These are phyloP conservation scores for Podospora australis DNA, from an alignment of 495 filamentous ascomycete species.

Conservation along the genomic window DNA sequence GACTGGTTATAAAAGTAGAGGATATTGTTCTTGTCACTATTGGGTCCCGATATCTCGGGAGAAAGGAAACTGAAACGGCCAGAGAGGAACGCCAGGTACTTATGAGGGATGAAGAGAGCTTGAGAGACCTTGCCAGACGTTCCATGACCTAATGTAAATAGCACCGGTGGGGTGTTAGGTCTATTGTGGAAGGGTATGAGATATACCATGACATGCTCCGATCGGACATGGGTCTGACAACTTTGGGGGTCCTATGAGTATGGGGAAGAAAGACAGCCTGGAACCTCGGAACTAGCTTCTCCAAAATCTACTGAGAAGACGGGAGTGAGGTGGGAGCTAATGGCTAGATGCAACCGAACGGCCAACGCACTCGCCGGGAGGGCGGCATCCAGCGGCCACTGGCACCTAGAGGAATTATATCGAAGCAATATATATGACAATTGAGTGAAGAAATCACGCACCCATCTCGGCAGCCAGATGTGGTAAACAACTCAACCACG, in stretches of 20 bases:
- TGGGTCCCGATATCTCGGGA: no score
- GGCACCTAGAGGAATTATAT: slow-evolving; percentile 22
- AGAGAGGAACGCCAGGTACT: slow-evolving; percentile 20
- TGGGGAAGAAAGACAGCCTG: neutral
- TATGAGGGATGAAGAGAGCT: slow-evolving; percentile 22
- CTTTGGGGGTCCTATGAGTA: neutral
- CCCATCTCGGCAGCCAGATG: slow-evolving; percentile 4
- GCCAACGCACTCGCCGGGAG: slow-evolving; percentile 4
- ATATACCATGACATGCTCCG: no score
- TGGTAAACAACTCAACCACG: no score
- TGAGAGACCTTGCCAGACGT: slow-evolving; percentile 6
- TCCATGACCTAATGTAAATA: slow-evolving; percentile 34
- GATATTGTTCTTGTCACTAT: no score
- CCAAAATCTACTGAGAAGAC: neutral
- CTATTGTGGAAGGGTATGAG: no score
- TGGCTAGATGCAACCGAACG: slow-evolving; percentile 2
- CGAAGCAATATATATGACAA: slow-evolving; percentile 30
- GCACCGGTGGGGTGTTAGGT: slow-evolving; percentile 15
- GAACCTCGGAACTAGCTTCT: neutral
- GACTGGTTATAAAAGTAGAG: no score
- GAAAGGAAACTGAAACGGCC: slow-evolving; percentile 10
- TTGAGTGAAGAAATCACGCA: slow-evolving; percentile 33
- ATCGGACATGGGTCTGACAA: slow-evolving; percentile 2
- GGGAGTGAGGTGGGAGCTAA: neutral
- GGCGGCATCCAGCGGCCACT: slow-evolving; percentile 18